A percentile compares a stretch with the other conserved stretches of the same genome.
Evolutionary conservation across 148 eudicot species (phyloP).

Genomic region (Agrostemma githago): DNA sequence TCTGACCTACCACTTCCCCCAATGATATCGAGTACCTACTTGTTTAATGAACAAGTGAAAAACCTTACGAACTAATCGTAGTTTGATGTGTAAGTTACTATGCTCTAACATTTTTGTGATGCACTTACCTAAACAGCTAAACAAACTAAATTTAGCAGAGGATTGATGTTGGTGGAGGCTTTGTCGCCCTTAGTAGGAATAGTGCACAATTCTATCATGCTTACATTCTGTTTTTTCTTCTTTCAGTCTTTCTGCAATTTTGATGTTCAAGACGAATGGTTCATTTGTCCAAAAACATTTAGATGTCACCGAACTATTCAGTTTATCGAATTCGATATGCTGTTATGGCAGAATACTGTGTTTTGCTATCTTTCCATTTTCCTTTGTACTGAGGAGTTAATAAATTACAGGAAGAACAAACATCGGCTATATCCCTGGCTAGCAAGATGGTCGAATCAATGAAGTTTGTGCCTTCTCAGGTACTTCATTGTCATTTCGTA

Average conservation of each 20-base stretch:
- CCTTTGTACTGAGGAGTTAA: not conserved
- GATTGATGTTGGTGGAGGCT: not conserved
- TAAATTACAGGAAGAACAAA: constrained; percentile 66
- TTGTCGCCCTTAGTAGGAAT: not conserved
- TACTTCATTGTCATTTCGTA: constrained; percentile 13
- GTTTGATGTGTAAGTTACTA: too few relatives aligned
- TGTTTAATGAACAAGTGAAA: not conserved
- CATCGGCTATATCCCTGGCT: constrained; percentile 68
- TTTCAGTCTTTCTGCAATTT: not conserved
- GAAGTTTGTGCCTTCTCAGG: constrained; percentile 85
- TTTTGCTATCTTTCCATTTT: constrained; percentile 11
- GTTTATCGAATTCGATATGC: not conserved
- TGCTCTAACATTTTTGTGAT: not conserved
- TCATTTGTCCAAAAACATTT: not conserved
- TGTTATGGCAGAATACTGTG: constrained; percentile 1
- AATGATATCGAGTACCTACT: not conserved
- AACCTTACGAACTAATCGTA: not conserved
- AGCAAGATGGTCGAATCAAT: constrained; percentile 80
- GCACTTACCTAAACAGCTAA: not conserved
- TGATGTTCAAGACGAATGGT: not conserved
- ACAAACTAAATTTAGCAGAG: not conserved
- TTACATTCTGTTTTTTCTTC: not conserved
- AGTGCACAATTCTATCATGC: not conserved
- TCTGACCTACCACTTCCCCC: not conserved
- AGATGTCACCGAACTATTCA: not conserved